Base-by-base conservation (phyloP, 2,329 filamentous ascomycete genomes). In the Cryphonectria carpinicola region DNA sequence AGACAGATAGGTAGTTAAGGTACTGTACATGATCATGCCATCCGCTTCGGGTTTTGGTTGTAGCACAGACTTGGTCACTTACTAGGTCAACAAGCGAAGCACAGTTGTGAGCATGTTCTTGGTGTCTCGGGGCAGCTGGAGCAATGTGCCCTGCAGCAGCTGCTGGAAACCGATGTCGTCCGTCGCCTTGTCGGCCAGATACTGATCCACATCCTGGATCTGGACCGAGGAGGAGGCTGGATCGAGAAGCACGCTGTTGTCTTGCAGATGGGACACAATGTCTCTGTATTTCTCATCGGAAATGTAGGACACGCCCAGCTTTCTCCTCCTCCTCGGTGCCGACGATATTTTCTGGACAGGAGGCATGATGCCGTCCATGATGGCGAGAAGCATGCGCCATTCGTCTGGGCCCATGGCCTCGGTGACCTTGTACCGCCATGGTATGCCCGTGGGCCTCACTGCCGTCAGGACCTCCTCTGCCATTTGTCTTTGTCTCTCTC, bases 321-420 rank as follows among this genome's bases (percentile, higher is more conserved):
- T 71, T 70, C 28, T 69, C 39, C 35, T 64, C 14, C 35, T 69
- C 39, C 46, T 72, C 49, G 46, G 73, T 5, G 66, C 22, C 37
- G 71, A 8, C n/a, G 73, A 72, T 43, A 73, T 66, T 14, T 67
- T 69, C 28, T 73, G 69, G n/a, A 76, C 54, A 4, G 73, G 70
- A 3, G 76, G 74, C 56, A 74, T 54, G 19, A 76, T 35, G 6
- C 75, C 63, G 65, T 76, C 74, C 74, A 77, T 75, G 54, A 77
- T 62, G 10, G 74, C 72, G 70, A 77, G 69, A n/a, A 77, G 71
- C 35, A 76, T 73, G 46, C 61, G 70, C 75, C 75, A 76, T 46
- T 74, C 72, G 13, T 19, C 60, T 8, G 72, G 63, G 41, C 49
- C 72, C 35, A 76, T 70, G 17, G 68, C 54, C 32, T 73, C 70